Evolutionary conservation across 2,329 filamentous ascomycete species (phyloP).

Genomic region (Ophiostoma ips): DNA sequence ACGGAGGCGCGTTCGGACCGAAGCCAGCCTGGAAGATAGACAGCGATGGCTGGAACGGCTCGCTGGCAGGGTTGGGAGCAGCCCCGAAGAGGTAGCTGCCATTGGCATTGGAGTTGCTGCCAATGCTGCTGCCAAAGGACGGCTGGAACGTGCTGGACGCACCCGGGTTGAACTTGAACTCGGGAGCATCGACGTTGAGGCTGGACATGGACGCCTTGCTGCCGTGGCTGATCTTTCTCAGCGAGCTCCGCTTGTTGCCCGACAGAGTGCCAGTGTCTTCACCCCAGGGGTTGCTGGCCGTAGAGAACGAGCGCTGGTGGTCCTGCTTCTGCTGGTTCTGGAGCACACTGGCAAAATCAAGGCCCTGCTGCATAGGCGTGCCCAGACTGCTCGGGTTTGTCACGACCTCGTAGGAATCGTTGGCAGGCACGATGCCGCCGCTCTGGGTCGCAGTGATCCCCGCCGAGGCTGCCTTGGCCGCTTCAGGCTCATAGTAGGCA

Average conservation of each 20-base stretch:
- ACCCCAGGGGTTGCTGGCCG: conserved; percentile 49
- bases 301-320: conserved; percentile 43
- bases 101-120: neutral
- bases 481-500: conserved; percentile 46
- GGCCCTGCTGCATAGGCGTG: conserved; percentile 41
- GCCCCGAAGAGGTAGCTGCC: conserved; percentile 14
- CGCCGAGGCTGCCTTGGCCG: conserved; percentile 24
- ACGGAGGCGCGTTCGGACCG: conserved; percentile 21
- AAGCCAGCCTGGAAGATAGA: conserved; percentile 29
- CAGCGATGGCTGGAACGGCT: conserved; percentile 30
- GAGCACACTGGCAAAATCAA: conserved; percentile 32
- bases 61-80: conserved; percentile 18
- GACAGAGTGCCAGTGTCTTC: conserved; percentile 29
- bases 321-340: conserved; percentile 38
- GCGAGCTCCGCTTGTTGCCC: conserved; percentile 21
- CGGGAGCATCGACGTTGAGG: conserved; percentile 77
- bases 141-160: conserved; percentile 38
- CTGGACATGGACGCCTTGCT: conserved; percentile 62
- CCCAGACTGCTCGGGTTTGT: conserved; percentile 62
- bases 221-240: conserved; percentile 41
- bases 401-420: conserved; percentile 52
- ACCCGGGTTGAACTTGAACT: conserved; percentile 63
- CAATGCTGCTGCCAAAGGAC: neutral
- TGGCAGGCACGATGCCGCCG: conserved; percentile 12
- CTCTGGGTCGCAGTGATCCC: conserved; percentile 19